phyloP scores from a whole-genome alignment of 495 filamentous ascomycete species.

The Rostrohypoxylon terebratum region DNA sequence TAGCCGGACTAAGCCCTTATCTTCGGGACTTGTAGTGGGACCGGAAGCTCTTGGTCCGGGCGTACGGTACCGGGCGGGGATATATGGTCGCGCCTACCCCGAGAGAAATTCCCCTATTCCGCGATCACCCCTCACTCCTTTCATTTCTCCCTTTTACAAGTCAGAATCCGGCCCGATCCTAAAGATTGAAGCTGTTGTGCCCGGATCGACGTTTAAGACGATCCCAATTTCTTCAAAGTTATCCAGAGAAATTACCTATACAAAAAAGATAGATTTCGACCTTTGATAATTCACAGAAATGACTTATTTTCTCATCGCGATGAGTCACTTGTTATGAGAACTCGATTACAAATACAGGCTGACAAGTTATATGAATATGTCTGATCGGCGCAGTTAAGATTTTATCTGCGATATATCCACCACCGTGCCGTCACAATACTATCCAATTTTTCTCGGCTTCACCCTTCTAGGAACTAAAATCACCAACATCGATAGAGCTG shows the following conservation, averaged over 20 bases:
- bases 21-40: background rate
- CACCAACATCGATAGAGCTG: background rate
- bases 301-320: too few species aligned
- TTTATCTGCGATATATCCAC: background rate
- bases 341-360: background rate
- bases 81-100: background rate
- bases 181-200: background rate
- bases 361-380: background rate
- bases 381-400: too few species aligned
- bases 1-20: background rate
- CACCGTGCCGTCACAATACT: background rate
- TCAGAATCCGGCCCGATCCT: background rate
- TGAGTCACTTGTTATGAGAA: background rate
- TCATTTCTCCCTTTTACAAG: background rate
- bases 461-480: background rate
- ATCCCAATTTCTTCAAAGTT: too few species aligned
- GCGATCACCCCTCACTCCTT: background rate
- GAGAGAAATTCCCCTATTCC: background rate
- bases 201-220: background rate
- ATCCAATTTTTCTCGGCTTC: background rate
- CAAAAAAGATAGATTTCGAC: too few species aligned
- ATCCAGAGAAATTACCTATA: too few species aligned
- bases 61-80: too few species aligned
- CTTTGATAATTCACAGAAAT: too few species aligned
- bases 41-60: background rate